phyloP scores from a whole-genome alignment of 108 stramenopile genomes.

The Fistulifera solaris region DNA sequence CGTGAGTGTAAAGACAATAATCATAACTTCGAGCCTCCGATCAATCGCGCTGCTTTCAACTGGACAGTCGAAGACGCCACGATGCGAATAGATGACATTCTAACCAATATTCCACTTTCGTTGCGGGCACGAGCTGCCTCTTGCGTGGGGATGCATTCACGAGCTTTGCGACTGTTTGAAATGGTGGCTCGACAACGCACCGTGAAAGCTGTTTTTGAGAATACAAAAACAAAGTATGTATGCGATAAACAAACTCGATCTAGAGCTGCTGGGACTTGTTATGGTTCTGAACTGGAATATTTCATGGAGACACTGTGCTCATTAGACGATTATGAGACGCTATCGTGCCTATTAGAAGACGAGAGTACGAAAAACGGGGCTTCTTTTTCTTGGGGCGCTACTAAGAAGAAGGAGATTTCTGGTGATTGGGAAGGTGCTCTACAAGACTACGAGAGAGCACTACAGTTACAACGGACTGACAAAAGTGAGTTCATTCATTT shows the following conservation, averaged over 20 bases:
- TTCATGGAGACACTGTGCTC: constrained; percentile 45
- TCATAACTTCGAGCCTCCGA: too few relatives aligned
- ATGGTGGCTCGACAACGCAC: constrained; percentile 35
- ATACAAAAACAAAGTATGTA: neutral
- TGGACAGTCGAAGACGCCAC: constrained; percentile 60
- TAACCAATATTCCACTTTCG: constrained; percentile 33
- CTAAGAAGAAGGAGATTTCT: constrained; percentile 51
- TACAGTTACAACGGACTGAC: constrained; percentile 21
- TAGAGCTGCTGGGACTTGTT: constrained; percentile 16
- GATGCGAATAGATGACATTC: constrained; percentile 44
- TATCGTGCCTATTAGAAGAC: constrained; percentile 44
- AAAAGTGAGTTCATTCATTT: constrained; percentile 10
- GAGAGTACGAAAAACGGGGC: constrained; percentile 16
- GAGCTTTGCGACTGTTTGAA: constrained; percentile 67
- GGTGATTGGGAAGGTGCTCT: constrained; percentile 69
- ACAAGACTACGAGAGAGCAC: constrained; percentile 71
- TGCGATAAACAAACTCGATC: neutral
- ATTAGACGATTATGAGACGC: constrained; percentile 71
- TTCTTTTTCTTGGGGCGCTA: constrained; percentile 26
- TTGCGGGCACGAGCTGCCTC: constrained; percentile 62
- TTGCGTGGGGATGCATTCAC: constrained; percentile 71
- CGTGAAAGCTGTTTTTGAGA: constrained; percentile 18
- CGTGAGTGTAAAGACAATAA: too few relatives aligned
- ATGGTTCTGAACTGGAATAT: constrained; percentile 27
- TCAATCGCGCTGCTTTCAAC: neutral